A percentile compares a stretch with the other conserved stretches of the same genome.
Conservation (phyloP, 768 basidiomycete genomes). For the Boletus pseudopeckii region DNA sequence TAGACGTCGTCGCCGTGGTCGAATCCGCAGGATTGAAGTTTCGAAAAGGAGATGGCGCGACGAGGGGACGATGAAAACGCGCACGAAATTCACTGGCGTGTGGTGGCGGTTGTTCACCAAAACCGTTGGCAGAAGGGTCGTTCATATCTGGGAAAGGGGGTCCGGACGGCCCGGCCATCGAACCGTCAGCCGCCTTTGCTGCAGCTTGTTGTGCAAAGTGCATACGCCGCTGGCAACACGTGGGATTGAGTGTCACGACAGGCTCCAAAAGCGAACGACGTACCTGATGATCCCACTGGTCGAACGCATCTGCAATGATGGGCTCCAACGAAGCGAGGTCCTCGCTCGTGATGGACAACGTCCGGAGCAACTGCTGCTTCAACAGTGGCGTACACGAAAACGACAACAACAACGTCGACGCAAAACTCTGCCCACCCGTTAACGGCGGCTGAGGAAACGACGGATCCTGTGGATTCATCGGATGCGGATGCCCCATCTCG, state of each 20-base stretch:
- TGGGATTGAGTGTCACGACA: background rate
- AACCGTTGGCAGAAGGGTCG: conserved; percentile 29
- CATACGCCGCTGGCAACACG: conserved; percentile 39
- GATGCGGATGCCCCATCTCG: conserved; percentile 31
- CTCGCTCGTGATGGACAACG: conserved; percentile 71
- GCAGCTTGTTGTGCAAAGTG: conserved; percentile 42
- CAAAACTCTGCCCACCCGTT: conserved; percentile 73
- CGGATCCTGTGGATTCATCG: conserved; percentile 48
- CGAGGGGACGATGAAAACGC: conserved; percentile 60
- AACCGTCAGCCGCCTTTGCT: conserved; percentile 29
- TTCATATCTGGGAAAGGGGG: conserved; percentile 32
- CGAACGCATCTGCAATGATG: conserved; percentile 80
- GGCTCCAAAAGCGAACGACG: conserved; percentile 15
- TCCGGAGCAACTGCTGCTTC: conserved; percentile 72
- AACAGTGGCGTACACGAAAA: conserved; percentile 71
- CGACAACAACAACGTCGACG: conserved; percentile 71
- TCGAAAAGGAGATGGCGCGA: conserved; percentile 60
- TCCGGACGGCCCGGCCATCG: conserved; percentile 26
- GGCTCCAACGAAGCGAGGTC: conserved; percentile 77
- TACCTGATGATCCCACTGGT: conserved; percentile 82
- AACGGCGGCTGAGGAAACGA: conserved; percentile 53
- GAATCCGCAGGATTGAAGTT: conserved; percentile 29
- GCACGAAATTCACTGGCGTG: conserved; percentile 57
- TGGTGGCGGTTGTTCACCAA: conserved; percentile 30
- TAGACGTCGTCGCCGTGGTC: conserved; percentile 31